Conservation (phyloP, 1,139 yeast species). For the Saccharomycopsis hybrid region DNA sequence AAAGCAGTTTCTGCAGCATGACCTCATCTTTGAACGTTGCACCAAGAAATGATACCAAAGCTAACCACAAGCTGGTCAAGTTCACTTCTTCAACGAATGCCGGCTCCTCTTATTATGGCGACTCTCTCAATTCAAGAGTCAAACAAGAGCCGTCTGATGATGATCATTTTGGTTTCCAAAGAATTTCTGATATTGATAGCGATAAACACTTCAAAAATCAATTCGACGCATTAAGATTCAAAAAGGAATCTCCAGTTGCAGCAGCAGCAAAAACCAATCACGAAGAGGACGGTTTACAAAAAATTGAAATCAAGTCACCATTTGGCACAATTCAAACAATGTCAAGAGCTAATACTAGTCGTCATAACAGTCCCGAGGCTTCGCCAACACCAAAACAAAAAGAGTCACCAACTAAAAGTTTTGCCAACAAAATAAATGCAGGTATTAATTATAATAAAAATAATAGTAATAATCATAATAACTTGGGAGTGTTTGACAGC, state of each 20-base stretch:
- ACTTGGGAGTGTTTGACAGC: background rate
- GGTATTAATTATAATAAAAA: too few species aligned
- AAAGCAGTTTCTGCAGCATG: constrained; percentile 19
- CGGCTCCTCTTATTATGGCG: constrained; percentile 4
- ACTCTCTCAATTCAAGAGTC: constrained; percentile 4
- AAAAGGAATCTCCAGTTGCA: background rate
- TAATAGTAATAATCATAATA: too few species aligned
- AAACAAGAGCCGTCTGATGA: too few species aligned
- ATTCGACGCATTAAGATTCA: constrained; percentile 7
- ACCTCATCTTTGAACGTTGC: constrained; percentile 2
- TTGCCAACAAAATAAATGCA: background rate
- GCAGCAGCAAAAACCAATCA: constrained; percentile 16
- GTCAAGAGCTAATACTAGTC: constrained; percentile 5
- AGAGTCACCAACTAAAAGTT: background rate
- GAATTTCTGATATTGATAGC: background rate
- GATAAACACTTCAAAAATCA: background rate
- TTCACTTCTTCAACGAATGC: constrained; percentile 15
- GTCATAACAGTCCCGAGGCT: too few species aligned
- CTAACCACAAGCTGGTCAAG: constrained; percentile 7
- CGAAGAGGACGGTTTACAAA: too few species aligned
- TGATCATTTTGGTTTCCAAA: too few species aligned
- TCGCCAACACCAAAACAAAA: background rate
- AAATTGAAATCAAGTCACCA: constrained; percentile 19
- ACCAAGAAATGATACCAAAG: background rate
- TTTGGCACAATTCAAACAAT: constrained; percentile 19